phyloP scores from a whole-genome alignment of 2,329 filamentous ascomycete species.

The Bipolaris gigantea region DNA sequence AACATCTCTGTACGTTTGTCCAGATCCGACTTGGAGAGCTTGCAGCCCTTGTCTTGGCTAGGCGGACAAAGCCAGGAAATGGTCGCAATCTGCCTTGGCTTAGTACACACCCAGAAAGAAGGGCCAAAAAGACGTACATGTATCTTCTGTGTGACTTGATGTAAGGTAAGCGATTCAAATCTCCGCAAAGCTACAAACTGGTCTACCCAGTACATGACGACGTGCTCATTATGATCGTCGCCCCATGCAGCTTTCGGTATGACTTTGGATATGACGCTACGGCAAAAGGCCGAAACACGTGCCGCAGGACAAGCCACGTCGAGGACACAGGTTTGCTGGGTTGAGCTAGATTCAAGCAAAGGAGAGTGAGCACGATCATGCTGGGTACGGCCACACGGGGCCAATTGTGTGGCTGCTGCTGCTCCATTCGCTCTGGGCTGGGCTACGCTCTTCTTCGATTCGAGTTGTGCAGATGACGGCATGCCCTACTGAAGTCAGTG shows the following conservation, averaged over 20 bases:
- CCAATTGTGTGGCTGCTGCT: constrained; percentile 4
- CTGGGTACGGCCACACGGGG: constrained; percentile 10
- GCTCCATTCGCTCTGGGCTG: constrained; percentile 17
- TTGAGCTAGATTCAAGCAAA: constrained; percentile 6
- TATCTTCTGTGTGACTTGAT: constrained; percentile 74
- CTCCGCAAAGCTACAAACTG: constrained; percentile 75
- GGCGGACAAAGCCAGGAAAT: constrained; percentile 74
- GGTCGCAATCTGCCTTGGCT: constrained; percentile 59
- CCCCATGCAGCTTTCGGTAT: constrained; percentile 80
- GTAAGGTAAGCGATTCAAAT: constrained; percentile 79
- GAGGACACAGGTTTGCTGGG: constrained; percentile 52
- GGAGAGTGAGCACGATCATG: constrained; percentile 6
- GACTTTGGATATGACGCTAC: constrained; percentile 70
- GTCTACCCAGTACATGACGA: constrained; percentile 70
- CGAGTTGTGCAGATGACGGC: constrained; percentile 29
- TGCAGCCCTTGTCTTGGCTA: constrained; percentile 49
- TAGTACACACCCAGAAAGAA: constrained; percentile 10
- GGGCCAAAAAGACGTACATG: constrained; percentile 57
- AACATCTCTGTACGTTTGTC: constrained; percentile 78
- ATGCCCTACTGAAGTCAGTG: constrained; percentile 29
- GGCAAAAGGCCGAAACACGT: constrained; percentile 84
- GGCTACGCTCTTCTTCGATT: constrained; percentile 29
- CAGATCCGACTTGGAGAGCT: constrained; percentile 70
- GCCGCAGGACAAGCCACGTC: constrained; percentile 68
- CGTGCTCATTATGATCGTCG: constrained; percentile 61